Conservation (phyloP, 2,329 filamentous ascomycete genomes). For the Phyllosticta capitalensis region DNA sequence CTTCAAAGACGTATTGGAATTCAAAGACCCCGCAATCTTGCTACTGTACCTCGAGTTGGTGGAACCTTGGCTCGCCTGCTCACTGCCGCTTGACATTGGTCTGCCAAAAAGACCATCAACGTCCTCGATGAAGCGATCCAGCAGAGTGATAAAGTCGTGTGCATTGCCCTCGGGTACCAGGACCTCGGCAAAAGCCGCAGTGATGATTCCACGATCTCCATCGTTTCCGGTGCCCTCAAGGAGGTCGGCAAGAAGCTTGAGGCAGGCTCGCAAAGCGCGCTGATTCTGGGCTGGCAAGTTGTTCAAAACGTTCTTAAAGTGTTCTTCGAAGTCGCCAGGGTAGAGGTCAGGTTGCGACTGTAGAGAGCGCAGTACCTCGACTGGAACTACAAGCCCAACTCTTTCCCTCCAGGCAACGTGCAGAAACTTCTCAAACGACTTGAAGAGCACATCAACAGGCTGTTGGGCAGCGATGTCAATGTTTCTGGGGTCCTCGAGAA, state of each 20-base stretch:
- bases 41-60: slow-evolving; percentile 48
- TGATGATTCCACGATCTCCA: slow-evolving; percentile 78
- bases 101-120: slow-evolving; percentile 82
- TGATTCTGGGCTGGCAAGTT: slow-evolving; percentile 51
- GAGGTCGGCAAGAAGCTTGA: slow-evolving; percentile 78
- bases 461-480: slow-evolving; percentile 66
- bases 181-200: slow-evolving; percentile 79
- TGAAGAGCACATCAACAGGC: slow-evolving; percentile 75
- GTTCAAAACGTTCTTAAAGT: slow-evolving; percentile 43
- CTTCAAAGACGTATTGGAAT: slow-evolving; percentile 79
- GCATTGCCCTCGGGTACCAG: slow-evolving; percentile 68
- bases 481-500: slow-evolving; percentile 75
- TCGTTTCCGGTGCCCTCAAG: slow-evolving; percentile 87
- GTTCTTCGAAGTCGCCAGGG: slow-evolving; percentile 59
- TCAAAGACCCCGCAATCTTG: slow-evolving; percentile 61
- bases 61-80: slow-evolving; percentile 46
- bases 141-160: slow-evolving; percentile 74
- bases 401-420: slow-evolving; percentile 79
- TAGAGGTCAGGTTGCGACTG: slow-evolving; percentile 53
- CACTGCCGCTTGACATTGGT: slow-evolving; percentile 32
- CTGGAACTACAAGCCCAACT: slow-evolving; percentile 75
- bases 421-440: slow-evolving; percentile 88
- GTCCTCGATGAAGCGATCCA: slow-evolving; percentile 84
- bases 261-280: slow-evolving; percentile 71
- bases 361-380: slow-evolving; percentile 61